Evolutionary conservation across 495 filamentous ascomycete genomes (phyloP).

Genomic region (Aspergillus homomorphus): DNA sequence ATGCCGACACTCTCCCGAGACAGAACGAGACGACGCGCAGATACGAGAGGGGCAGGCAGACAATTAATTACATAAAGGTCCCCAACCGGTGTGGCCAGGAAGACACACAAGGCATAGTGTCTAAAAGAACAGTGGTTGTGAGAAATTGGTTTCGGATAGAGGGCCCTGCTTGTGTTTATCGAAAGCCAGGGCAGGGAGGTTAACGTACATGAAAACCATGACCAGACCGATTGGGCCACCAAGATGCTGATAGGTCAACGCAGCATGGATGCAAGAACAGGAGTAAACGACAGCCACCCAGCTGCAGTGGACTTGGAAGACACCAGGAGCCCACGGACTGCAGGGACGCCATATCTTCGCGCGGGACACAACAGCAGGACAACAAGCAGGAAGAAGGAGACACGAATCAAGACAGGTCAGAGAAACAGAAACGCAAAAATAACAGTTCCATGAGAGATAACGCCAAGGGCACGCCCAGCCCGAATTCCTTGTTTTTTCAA

Average conservation of each 20-base stretch:
- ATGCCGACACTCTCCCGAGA: conserved; percentile 9
- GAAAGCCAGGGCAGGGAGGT: conserved; percentile 53
- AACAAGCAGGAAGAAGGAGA: conserved; percentile 15
- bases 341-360: conserved; percentile 29
- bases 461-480: conserved; percentile 38
- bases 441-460: conserved; percentile 23
- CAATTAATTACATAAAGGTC: conserved; percentile 39
- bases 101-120: conserved; percentile 37
- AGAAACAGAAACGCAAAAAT: conserved; percentile 9
- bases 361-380: conserved; percentile 19
- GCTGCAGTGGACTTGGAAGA: conserved; percentile 24
- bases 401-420: conserved; percentile 12
- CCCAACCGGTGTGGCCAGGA: conserved; percentile 24
- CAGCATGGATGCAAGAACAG: conserved; percentile 36
- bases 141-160: conserved; percentile 54
- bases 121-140: conserved; percentile 48
- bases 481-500: conserved; percentile 30
- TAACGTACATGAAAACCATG: conserved; percentile 79
- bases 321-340: conserved; percentile 36
- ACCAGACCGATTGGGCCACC: conserved; percentile 62
- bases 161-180: conserved; percentile 44
- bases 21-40: conserved; percentile 19
- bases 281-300: conserved; percentile 35
- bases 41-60: conserved; percentile 30
- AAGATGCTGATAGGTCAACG: conserved; percentile 39